Evolutionary conservation across 768 basidiomycete species (phyloP).

Genomic region (Leucocoprinus birnbaumii): DNA sequence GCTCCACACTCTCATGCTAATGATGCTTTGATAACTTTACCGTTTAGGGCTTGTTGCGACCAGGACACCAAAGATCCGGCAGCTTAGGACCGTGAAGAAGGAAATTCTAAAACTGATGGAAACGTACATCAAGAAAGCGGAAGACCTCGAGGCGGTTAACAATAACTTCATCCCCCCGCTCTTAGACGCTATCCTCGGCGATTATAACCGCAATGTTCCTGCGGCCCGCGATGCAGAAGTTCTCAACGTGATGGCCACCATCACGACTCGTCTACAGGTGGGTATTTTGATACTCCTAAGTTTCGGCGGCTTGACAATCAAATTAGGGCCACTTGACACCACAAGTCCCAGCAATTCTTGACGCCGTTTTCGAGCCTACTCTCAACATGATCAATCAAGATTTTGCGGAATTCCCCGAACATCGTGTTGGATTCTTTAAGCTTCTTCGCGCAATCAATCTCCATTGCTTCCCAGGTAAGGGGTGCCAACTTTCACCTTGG

Average conservation of each 20-base stretch:
- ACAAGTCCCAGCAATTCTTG: conserved; percentile 92
- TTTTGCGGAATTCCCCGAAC: conserved; percentile 98
- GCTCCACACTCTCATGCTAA: conserved; percentile 3
- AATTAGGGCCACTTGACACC: conserved; percentile 78
- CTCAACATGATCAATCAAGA: conserved; percentile 99
- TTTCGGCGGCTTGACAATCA: conserved; percentile 14
- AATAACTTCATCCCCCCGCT: conserved; percentile 90
- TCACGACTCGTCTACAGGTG: conserved; percentile 85
- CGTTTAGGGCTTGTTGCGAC: conserved; percentile 81
- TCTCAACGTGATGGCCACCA: conserved; percentile 94
- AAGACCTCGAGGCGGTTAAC: conserved; percentile 93
- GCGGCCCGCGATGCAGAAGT: conserved; percentile 95
- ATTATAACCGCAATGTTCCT: conserved; percentile 93
- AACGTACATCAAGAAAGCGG: conserved; percentile 95
- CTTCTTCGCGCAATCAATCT: conserved; percentile 89
- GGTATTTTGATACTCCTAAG: conserved; percentile 25
- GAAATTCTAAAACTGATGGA: conserved; percentile 97
- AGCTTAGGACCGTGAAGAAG: conserved; percentile 95
- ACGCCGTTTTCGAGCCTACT: conserved; percentile 96
- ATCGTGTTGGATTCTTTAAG: conserved; percentile 96
- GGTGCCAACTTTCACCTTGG: conserved; percentile 16
- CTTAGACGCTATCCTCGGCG: conserved; percentile 95
- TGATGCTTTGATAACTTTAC: too few relatives aligned
- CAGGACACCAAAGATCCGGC: conserved; percentile 94
- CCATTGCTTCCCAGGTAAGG: conserved; percentile 89